A percentile compares a stretch with the other conserved stretches of the same genome.
phyloP scores from a whole-genome alignment of 148 eudicot species.

The Cornus florida region DNA sequence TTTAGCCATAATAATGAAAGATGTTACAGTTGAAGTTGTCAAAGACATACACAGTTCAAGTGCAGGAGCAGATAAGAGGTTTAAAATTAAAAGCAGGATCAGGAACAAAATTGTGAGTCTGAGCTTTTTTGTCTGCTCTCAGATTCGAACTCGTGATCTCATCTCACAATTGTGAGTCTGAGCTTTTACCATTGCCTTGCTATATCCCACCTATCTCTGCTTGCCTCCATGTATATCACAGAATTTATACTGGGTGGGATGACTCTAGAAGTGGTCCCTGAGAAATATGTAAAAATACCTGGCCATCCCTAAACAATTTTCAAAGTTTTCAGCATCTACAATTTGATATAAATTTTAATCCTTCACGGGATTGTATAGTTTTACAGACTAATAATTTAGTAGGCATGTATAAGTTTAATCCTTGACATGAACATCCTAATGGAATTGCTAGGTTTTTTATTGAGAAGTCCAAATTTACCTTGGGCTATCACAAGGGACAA shows the following conservation, averaged over 20 bases:
- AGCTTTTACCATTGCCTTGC: background rate
- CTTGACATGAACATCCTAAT: background rate
- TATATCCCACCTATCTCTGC: background rate
- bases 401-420: background rate
- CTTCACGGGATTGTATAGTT: background rate
- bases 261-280: background rate
- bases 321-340: background rate
- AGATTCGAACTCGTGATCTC: no score
- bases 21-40: background rate
- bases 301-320: background rate
- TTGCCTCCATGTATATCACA: background rate
- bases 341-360: background rate
- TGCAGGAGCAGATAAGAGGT: background rate
- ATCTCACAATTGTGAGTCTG: no score
- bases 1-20: background rate
- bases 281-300: no score
- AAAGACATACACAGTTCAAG: background rate
- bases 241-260: background rate
- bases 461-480: constrained; percentile 33
- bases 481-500: constrained; percentile 49
- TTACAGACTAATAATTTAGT: background rate
- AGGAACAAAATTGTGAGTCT: background rate
- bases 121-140: background rate
- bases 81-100: background rate
- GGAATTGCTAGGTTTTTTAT: background rate